Percentiles rank a stretch among this genome's conserved stretches.
phyloP scores from a whole-genome alignment of 306 rosid genomes.

The Lathyrus tuberosus region DNA sequence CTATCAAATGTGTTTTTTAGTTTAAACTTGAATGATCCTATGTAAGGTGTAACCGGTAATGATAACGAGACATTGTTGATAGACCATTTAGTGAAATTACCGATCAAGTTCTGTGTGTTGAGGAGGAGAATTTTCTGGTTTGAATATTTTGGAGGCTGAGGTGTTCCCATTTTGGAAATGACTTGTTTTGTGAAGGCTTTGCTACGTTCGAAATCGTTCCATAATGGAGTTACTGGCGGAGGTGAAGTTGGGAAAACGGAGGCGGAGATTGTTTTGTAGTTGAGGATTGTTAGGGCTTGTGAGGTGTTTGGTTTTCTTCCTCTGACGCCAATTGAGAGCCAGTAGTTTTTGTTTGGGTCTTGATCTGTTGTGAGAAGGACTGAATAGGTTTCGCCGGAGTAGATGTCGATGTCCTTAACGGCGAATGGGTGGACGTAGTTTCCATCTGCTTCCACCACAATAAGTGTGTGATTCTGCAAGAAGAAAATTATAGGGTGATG shows the following conservation, averaged over 20 bases:
- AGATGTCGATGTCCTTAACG: slow-evolving; percentile 70
- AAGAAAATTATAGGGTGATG: not conserved
- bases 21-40: slow-evolving; percentile 50
- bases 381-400: slow-evolving; percentile 85
- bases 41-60: slow-evolving; percentile 69
- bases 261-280: slow-evolving; percentile 56
- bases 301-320: slow-evolving; percentile 68
- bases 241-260: slow-evolving; percentile 65
- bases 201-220: slow-evolving; percentile 67
- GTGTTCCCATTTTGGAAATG: slow-evolving; percentile 60
- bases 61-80: slow-evolving; percentile 68
- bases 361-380: slow-evolving; percentile 71
- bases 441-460: slow-evolving; percentile 90
- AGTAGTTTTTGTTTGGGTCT: slow-evolving; percentile 67
- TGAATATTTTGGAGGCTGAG: slow-evolving; percentile 53
- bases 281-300: slow-evolving; percentile 61
- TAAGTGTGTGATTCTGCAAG: slow-evolving; percentile 68
- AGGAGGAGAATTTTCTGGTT: slow-evolving; percentile 63
- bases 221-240: slow-evolving; percentile 64
- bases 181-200: slow-evolving; percentile 60
- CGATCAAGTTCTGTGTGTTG: slow-evolving; percentile 70
- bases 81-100: slow-evolving; percentile 71
- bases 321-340: slow-evolving; percentile 72
- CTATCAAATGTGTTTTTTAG: slow-evolving; percentile 41
- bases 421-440: slow-evolving; percentile 71